phyloP scores from a whole-genome alignment of 306 rosid genomes.

The Vigna angularis region DNA sequence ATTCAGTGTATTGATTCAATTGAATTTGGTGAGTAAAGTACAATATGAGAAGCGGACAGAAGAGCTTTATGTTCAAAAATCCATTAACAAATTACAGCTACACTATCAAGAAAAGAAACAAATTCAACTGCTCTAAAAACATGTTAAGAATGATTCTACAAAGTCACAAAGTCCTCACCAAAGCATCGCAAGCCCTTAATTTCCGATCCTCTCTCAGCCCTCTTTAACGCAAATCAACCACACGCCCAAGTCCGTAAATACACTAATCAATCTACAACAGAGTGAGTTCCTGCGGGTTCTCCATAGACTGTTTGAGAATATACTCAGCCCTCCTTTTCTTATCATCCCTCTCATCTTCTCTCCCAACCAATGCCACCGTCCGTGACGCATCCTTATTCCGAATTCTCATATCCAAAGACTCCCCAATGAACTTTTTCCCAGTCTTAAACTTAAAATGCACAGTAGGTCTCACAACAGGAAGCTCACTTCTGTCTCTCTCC shows the following conservation, averaged over 20 bases:
- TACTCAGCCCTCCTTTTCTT: conserved; percentile 92
- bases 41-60: conserved; percentile 31
- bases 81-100: conserved; percentile 37
- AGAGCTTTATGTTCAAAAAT: conserved; percentile 32
- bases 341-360: conserved; percentile 88
- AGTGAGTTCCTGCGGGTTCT: conserved; percentile 85
- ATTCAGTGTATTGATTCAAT: conserved; percentile 39
- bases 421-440: conserved; percentile 82
- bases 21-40: conserved; percentile 44
- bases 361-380: conserved; percentile 51
- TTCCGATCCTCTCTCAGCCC: conserved; percentile 25
- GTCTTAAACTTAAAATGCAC: conserved; percentile 77
- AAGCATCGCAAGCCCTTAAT: conserved; percentile 48
- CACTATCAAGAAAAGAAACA: conserved; percentile 46
- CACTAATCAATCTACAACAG: conserved; percentile 62
- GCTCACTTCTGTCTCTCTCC: conserved; percentile 58
- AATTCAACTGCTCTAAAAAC: conserved; percentile 48
- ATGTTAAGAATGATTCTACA: conserved; percentile 54
- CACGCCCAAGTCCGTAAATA: conserved; percentile 29
- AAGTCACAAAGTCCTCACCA: conserved; percentile 55
- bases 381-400: conserved; percentile 70
- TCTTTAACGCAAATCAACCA: conserved; percentile 10
- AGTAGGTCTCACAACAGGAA: conserved; percentile 66
- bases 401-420: conserved; percentile 67
- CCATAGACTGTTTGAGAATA: conserved; percentile 84